phyloP scores from a whole-genome alignment of 768 basidiomycete species.

The Boletus tomentosulus region DNA sequence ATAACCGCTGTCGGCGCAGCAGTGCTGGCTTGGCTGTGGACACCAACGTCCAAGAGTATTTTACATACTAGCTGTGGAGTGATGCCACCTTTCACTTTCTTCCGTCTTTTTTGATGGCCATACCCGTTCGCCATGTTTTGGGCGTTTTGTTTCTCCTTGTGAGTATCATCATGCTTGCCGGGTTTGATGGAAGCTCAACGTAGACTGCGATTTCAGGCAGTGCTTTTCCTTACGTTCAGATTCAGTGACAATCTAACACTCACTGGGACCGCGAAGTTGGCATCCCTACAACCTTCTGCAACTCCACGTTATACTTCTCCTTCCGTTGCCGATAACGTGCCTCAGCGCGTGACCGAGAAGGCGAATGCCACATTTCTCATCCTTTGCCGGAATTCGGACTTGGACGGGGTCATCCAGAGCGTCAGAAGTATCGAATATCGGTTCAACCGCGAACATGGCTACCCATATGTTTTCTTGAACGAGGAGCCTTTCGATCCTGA shows the following conservation, averaged over 20 bases:
- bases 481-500: constrained; percentile 53
- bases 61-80: constrained; percentile 5
- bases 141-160: constrained; percentile 17
- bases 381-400: constrained; percentile 47
- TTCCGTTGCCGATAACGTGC: not conserved
- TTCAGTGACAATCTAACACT: not conserved
- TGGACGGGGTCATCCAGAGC: constrained; percentile 42
- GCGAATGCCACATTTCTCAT: constrained; percentile 63
- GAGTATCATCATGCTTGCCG: constrained; percentile 1
- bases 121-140: constrained; percentile 20
- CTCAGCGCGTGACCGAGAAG: constrained; percentile 7
- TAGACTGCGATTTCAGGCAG: constrained; percentile 3
- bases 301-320: not conserved
- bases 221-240: constrained; percentile 13
- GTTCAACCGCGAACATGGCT: constrained; percentile 54
- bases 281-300: not conserved
- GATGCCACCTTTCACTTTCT: not conserved
- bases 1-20: too few relatives aligned
- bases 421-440: constrained; percentile 54
- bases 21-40: not conserved
- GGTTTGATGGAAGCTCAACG: not conserved
- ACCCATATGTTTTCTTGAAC: constrained; percentile 65
- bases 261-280: constrained; percentile 3
- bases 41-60: constrained; percentile 4
- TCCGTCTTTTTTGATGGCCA: constrained; percentile 7